A percentile compares a stretch with the other conserved stretches of the same genome.
phyloP scores from a whole-genome alignment of 306 rosid species.

The Cicer yamashitae region DNA sequence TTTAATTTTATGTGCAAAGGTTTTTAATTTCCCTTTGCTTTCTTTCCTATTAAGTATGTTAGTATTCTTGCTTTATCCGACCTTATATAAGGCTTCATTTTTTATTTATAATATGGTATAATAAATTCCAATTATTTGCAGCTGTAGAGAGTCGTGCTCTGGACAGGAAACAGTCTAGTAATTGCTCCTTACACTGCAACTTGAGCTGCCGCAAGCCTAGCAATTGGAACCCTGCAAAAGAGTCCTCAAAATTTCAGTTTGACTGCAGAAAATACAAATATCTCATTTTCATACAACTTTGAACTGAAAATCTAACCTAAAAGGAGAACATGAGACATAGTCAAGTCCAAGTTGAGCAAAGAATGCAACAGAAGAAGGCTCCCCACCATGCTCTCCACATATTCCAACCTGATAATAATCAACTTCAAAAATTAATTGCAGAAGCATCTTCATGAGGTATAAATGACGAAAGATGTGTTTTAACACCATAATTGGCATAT shows the following conservation, averaged over 20 bases:
- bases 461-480: conserved; percentile 3
- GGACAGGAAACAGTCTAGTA: background rate
- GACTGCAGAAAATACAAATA: background rate
- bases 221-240: conserved; percentile 86
- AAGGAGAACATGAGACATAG: conserved; percentile 98
- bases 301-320: conserved; percentile 59
- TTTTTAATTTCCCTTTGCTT: conserved; percentile 28
- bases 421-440: background rate
- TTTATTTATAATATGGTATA: conserved; percentile 19
- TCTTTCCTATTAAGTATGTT: conserved; percentile 41
- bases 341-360: conserved; percentile 92
- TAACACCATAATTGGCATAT: background rate
- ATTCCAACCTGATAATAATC: conserved; percentile 79
- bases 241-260: conserved; percentile 35
- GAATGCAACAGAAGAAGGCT: conserved; percentile 94
- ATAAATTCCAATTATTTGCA: conserved; percentile 44
- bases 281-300: conserved; percentile 15
- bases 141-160: conserved; percentile 39
- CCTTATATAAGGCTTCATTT: conserved; percentile 29
- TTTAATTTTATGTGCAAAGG: background rate
- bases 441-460: conserved; percentile 1
- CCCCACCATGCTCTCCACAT: conserved; percentile 99
- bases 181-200: conserved; percentile 54
- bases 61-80: conserved; percentile 35
- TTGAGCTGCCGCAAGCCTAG: conserved; percentile 98